These are phyloP conservation scores for Fusarium bulbicola DNA, from an alignment of 2,329 filamentous ascomycete species.

Conservation along the genomic window DNA sequence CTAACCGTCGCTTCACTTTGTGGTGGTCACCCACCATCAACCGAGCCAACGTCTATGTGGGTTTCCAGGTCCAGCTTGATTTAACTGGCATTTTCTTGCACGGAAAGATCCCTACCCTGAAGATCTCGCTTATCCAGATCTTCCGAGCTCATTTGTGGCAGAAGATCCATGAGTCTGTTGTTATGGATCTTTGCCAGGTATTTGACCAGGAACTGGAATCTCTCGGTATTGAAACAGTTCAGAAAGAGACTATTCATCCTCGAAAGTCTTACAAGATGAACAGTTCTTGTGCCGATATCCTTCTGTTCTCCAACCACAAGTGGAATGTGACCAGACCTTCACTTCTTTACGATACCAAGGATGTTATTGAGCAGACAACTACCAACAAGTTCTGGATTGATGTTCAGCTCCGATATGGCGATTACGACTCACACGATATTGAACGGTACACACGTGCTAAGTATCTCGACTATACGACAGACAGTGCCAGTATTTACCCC, in stretches of 20 bases:
- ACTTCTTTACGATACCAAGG: conserved; percentile 94
- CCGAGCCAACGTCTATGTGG: conserved; percentile 95
- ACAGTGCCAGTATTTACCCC: conserved; percentile 98
- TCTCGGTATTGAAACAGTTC: conserved; percentile 94
- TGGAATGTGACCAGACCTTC: conserved; percentile 98
- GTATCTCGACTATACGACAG: conserved; percentile 98
- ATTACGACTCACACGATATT: conserved; percentile 99
- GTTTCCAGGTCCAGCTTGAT: conserved; percentile 99
- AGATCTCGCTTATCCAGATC: conserved; percentile 98
- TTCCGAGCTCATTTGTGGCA: conserved; percentile 99
- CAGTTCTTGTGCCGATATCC: conserved; percentile 96
- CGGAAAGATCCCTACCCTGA: conserved; percentile 97
- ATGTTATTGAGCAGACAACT: conserved; percentile 89
- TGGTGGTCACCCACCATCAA: conserved; percentile 98
- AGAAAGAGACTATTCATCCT: conserved; percentile 99
- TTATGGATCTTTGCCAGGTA: conserved; percentile 98
- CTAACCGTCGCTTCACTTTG: conserved; percentile 95
- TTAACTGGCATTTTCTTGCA: conserved; percentile 98
- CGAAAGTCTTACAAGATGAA: conserved; percentile 99
- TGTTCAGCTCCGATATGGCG: conserved; percentile 94
- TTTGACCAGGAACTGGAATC: conserved; percentile 98
- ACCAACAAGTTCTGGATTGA: conserved; percentile 99
- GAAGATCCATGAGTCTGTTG: conserved; percentile 98
- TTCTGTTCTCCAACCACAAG: conserved; percentile 96
- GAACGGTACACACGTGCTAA: conserved; percentile 97